A percentile compares a stretch with the other conserved stretches of the same genome.
Conservation (phyloP, 1,139 yeast genomes). For the Zygotorulaspora mrakii region DNA sequence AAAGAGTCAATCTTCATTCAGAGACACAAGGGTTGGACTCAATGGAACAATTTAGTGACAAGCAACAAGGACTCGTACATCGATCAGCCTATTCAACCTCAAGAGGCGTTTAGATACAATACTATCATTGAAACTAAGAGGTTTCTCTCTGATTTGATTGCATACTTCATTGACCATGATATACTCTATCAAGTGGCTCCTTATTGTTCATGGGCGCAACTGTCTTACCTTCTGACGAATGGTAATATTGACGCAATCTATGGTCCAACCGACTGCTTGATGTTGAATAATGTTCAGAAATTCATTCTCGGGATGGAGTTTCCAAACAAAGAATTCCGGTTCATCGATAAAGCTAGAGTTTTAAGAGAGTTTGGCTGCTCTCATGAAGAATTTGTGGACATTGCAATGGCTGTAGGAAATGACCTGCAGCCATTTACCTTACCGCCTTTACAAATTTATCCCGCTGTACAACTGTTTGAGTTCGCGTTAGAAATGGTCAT, state of each 20-base stretch:
- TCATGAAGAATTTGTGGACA: slow-evolving; percentile 68
- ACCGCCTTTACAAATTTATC: slow-evolving; percentile 47
- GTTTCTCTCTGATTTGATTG: slow-evolving; percentile 53
- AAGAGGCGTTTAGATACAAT: slow-evolving; percentile 37
- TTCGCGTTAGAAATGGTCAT: slow-evolving; percentile 44
- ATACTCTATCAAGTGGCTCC: slow-evolving; percentile 79
- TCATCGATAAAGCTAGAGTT: slow-evolving; percentile 56
- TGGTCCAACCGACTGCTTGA: slow-evolving; percentile 77
- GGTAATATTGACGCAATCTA: slow-evolving; percentile 68
- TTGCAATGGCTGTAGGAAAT: slow-evolving; percentile 72
- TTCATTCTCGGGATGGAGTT: slow-evolving; percentile 72
- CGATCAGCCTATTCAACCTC: slow-evolving; percentile 37
- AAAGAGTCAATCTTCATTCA: slow-evolving; percentile 27
- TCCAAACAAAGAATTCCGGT: slow-evolving; percentile 56
- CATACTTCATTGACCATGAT: slow-evolving; percentile 52
- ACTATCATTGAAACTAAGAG: slow-evolving; percentile 39
- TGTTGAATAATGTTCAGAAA: slow-evolving; percentile 60
- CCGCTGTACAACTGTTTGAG: slow-evolving; percentile 37
- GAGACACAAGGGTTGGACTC: slow-evolving; percentile 39
- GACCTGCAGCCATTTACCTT: slow-evolving; percentile 65
- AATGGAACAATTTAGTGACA: slow-evolving; percentile 31
- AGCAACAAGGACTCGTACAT: slow-evolving; percentile 35
- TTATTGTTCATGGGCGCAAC: slow-evolving; percentile 75
- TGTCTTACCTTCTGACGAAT: slow-evolving; percentile 59
- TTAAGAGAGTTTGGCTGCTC: slow-evolving; percentile 57